A percentile compares a stretch with the other conserved stretches of the same genome.
phyloP scores from a whole-genome alignment of 2,329 filamentous ascomycete species.

The Hypoxylon sp. region DNA sequence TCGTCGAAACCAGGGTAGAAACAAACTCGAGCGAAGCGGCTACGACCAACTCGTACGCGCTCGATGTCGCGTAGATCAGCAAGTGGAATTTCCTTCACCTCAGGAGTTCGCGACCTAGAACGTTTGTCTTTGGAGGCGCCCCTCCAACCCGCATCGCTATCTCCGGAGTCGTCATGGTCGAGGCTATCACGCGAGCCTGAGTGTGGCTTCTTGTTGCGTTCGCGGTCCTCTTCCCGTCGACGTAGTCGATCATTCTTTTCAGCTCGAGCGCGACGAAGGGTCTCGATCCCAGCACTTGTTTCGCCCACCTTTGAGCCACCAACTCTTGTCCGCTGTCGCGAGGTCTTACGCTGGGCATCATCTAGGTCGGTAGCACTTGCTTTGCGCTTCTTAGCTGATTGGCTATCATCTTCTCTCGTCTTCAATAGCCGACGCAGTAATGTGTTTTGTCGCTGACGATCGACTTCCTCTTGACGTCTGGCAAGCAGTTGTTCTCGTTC shows the following conservation, averaged over 20 bases:
- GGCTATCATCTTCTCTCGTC: conserved; percentile 75
- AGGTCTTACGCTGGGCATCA: conserved; percentile 80
- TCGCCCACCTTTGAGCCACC: conserved; percentile 77
- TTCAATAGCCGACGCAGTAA: conserved; percentile 83
- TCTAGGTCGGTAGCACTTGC: conserved; percentile 84
- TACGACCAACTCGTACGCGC: conserved; percentile 84
- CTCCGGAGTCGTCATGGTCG: conserved; percentile 74
- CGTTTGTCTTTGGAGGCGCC: conserved; percentile 64
- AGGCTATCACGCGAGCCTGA: conserved; percentile 57
- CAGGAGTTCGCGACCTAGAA: conserved; percentile 66
- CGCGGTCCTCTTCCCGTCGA: conserved; percentile 73
- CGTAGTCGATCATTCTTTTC: conserved; percentile 76
- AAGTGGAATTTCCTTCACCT: conserved; percentile 75
- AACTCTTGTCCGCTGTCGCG: conserved; percentile 77
- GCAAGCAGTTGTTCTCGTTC: conserved; percentile 92
- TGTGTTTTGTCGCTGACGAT: conserved; percentile 84
- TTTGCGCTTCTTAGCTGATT: conserved; percentile 79
- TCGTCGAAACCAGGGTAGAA: conserved; percentile 93
- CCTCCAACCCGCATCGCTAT: conserved; percentile 86
- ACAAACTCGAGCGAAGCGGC: conserved; percentile 90
- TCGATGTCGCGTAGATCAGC: conserved; percentile 87
- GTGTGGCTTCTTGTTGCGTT: conserved; percentile 67
- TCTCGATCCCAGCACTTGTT: conserved; percentile 80
- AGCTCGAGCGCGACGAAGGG: conserved; percentile 71
- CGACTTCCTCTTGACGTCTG: conserved; percentile 86